Evolutionary conservation across 2,329 filamentous ascomycete species (phyloP), one percentile per base, ranked within the genome.

Genomic region (Mariannaea elegans): DNA sequence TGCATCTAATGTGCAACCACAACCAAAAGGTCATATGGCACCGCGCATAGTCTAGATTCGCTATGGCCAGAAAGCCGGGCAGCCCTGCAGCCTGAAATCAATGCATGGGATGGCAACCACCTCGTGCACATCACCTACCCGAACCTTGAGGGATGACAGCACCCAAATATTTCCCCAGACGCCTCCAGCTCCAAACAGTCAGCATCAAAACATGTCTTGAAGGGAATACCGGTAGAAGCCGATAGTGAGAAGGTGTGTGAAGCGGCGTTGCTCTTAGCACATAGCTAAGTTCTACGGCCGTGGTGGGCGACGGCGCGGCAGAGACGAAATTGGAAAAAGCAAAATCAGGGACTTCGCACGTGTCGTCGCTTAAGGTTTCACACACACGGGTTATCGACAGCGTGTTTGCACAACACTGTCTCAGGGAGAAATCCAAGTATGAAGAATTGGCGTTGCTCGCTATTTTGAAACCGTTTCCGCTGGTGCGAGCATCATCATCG

Each of bases 281-380:
- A 51, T 61, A 65, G 65, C 61, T 46, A 65, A 56, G n/a, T n/a
- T n/a, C n/a, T n/a, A n/a, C 58, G 53, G 53, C 34, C 59, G 58
- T 69, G 61, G 68, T 65, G 68, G 64, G 36, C 48, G 29, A 64
- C 59, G 56, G 66, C 54, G 57, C 57, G 52, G 56, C 49, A 55
- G 39, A 45, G 57, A 60, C 54, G 42, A 59, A 61, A 64, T 56
- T 46, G 58, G 56, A 65, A 54, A 65, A 66, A 61, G 63, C 54
- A 65, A 70, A 50, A 38, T 47, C 57, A 57, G 63, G 57, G 62
- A 65, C 63, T 62, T 66, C 56, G 64, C 68, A 70, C 68, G 68
- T 71, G 68, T 65, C 38, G 58, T 69, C 62, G 63, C 59, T 65
- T 62, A 69, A 64, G 60, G 65, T 69, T 70, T 67, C 64, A 67